A percentile compares a stretch with the other conserved stretches of the same genome.
phyloP scores from a whole-genome alignment of 75 land plant species.

The Pseudotsuga menziesii region DNA sequence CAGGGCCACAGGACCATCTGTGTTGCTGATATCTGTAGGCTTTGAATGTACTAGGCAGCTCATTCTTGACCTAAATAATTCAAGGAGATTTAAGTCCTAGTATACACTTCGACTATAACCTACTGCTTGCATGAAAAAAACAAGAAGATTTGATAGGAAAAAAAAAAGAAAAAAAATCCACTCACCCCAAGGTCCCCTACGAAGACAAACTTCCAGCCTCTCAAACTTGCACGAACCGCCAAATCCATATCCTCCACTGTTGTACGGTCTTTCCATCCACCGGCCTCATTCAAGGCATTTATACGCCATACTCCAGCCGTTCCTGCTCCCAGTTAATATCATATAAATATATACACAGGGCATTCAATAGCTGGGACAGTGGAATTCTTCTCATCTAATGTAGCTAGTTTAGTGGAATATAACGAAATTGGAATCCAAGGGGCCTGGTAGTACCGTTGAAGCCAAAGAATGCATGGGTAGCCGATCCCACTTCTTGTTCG shows the following conservation, averaged over 20 bases:
- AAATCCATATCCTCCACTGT: slow-evolving; percentile 90
- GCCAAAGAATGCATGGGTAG: slow-evolving; percentile 76
- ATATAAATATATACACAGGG: not conserved
- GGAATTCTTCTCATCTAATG: too few relatives aligned
- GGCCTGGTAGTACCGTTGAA: slow-evolving; percentile 53
- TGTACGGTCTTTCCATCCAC: slow-evolving; percentile 87
- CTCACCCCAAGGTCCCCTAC: slow-evolving; percentile 39
- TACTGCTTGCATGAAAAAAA: not conserved
- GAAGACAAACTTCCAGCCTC: slow-evolving; percentile 69
- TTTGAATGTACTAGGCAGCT: slow-evolving; percentile 86
- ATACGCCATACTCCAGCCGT: slow-evolving; percentile 85
- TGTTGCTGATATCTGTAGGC: slow-evolving; percentile 87
- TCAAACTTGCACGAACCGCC: slow-evolving; percentile 78
- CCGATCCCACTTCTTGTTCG: slow-evolving; percentile 43
- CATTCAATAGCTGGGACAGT: not conserved
- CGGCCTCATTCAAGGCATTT: slow-evolving; percentile 61
- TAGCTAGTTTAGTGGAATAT: too few relatives aligned
- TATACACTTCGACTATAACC: not conserved
- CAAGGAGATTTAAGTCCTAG: not conserved
- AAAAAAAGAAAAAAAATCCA: not conserved
- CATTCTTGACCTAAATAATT: slow-evolving; percentile 62
- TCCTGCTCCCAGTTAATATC: slow-evolving; percentile 23
- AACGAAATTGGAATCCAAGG: too few relatives aligned
- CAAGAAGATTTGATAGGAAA: not conserved
- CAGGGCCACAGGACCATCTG: slow-evolving; percentile 92